These are phyloP conservation scores for Karstenula rhodostoma DNA, from an alignment of 2,329 filamentous ascomycete species.

Conservation along the genomic window DNA sequence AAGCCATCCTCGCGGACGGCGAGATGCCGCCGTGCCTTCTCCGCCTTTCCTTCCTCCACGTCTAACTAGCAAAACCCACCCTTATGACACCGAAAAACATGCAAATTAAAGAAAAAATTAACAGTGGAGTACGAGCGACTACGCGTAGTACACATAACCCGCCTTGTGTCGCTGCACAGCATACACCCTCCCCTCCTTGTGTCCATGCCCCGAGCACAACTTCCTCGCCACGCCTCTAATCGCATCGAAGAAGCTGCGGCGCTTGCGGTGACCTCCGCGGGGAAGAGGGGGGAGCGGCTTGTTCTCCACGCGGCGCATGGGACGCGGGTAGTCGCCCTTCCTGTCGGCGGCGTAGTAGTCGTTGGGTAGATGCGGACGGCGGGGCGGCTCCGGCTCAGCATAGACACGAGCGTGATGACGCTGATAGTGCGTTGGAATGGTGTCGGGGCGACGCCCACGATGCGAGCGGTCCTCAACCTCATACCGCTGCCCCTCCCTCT, in stretches of 20 bases:
- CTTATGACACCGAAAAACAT: too few species aligned
- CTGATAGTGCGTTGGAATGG: too few species aligned
- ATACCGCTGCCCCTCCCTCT: neutral
- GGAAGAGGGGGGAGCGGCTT: neutral
- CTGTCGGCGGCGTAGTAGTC: neutral
- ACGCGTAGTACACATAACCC: too few species aligned
- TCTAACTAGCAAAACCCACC: too few species aligned
- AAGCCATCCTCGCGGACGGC: too few species aligned
- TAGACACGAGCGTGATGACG: neutral
- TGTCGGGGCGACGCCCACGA: neutral
- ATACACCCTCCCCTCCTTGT: neutral
- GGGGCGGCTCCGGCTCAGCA: neutral
- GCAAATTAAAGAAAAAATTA: too few species aligned
- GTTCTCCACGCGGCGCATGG: constrained; percentile 2
- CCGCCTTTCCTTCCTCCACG: too few species aligned
- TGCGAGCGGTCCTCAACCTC: too few species aligned
- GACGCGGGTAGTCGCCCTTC: neutral
- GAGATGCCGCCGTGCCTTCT: too few species aligned
- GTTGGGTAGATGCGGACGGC: neutral
- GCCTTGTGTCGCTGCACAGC: neutral
- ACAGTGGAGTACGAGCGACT: too few species aligned
- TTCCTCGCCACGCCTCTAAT: neutral
- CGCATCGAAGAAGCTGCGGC: neutral
- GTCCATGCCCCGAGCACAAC: too few species aligned
- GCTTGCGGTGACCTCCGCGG: neutral